Evolutionary conservation across 2,329 filamentous ascomycete genomes (phyloP).

Genomic region (Aureobasidium vineae): DNA sequence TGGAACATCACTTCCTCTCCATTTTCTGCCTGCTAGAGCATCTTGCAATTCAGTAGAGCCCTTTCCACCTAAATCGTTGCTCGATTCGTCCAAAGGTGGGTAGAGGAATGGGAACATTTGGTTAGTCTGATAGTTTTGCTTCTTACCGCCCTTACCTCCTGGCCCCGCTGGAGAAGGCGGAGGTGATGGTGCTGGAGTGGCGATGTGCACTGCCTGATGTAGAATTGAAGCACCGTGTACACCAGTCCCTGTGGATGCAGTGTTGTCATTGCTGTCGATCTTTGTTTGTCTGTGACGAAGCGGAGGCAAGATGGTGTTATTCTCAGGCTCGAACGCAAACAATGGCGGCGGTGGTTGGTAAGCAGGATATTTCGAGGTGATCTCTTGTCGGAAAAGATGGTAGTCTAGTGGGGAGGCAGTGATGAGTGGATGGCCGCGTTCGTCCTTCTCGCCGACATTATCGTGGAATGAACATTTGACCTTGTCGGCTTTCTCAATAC

Average conservation of each 20-base stretch:
- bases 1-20: conserved; percentile 93
- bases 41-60: conserved; percentile 79
- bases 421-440: conserved; percentile 71
- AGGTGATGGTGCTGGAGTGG: conserved; percentile 94
- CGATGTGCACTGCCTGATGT: conserved; percentile 94
- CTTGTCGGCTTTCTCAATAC: conserved; percentile 67
- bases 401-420: conserved; percentile 95
- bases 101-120: conserved; percentile 99
- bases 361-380: conserved; percentile 95
- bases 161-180: conserved; percentile 83
- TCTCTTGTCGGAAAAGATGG: conserved; percentile 92
- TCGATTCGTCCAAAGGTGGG: conserved; percentile 82
- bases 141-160: conserved; percentile 90
- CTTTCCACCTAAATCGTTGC: conserved; percentile 88
- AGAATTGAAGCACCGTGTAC: conserved; percentile 68
- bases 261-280: conserved; percentile 50
- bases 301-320: conserved; percentile 85
- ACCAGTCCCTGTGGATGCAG: conserved; percentile 44
- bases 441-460: conserved; percentile 52
- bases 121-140: conserved; percentile 99
- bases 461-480: conserved; percentile 68
- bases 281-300: conserved; percentile 64
- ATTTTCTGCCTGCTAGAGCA: conserved; percentile 73
- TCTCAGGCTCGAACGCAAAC: conserved; percentile 83
- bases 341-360: conserved; percentile 85